phyloP scores from a whole-genome alignment of 2,329 filamentous ascomycete genomes.

The Aspergillus oerlinghausenensis region DNA sequence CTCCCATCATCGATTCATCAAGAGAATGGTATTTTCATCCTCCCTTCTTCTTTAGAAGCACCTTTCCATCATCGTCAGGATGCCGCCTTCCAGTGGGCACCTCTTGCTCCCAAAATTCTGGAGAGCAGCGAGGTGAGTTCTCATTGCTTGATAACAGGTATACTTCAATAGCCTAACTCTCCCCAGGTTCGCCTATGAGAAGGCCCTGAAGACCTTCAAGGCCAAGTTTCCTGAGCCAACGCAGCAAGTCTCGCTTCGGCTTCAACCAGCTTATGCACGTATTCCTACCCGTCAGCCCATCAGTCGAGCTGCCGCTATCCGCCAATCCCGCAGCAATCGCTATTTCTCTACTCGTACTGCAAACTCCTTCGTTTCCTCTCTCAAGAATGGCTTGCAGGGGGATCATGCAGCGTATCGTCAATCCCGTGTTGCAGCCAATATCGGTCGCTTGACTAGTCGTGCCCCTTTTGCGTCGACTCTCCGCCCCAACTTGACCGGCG shows the following conservation, averaged over 20 bases:
- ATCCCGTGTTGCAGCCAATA: constrained; percentile 52
- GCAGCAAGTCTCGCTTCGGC: constrained; percentile 41
- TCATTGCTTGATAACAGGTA: constrained; percentile 5
- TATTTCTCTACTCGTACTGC: constrained; percentile 56
- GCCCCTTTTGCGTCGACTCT: constrained; percentile 85
- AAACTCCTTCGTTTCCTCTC: constrained; percentile 48
- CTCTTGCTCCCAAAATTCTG: constrained; percentile 47
- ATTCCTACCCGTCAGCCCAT: constrained; percentile 55
- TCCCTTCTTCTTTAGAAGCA: constrained; percentile 6
- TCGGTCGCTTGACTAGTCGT: constrained; percentile 64
- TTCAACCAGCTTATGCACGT: constrained; percentile 58
- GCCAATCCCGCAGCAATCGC: constrained; percentile 56
- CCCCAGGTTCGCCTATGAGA: constrained; percentile 45
- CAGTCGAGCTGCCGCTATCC: constrained; percentile 58
- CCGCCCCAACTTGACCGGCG: constrained; percentile 86
- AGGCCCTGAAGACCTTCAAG: constrained; percentile 41
- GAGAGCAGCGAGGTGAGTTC: constrained; percentile 43
- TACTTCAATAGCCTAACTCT: constrained; percentile 19
- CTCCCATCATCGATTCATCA: constrained; percentile 11
- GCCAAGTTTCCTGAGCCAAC: constrained; percentile 39
- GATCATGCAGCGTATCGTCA: constrained; percentile 52
- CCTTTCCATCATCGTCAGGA: constrained; percentile 22
- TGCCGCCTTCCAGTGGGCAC: constrained; percentile 47
- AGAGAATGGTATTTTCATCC: constrained; percentile 15
- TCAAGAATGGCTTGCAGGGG: constrained; percentile 39